phyloP scores from a whole-genome alignment of 441 rosid species.

The Pelargonium exstipulatum region DNA sequence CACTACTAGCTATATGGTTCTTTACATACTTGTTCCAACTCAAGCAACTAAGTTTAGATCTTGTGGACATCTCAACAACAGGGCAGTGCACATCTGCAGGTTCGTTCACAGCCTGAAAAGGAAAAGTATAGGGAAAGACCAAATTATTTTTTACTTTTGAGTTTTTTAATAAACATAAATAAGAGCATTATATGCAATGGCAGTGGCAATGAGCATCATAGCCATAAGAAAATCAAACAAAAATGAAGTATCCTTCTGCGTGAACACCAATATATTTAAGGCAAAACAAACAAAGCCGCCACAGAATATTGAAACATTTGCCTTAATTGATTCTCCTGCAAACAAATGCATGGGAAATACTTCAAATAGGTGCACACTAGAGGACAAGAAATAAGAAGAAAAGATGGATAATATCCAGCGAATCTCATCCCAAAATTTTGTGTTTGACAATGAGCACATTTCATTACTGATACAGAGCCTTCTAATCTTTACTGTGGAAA shows the following conservation, averaged over 20 bases:
- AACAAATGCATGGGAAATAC: background rate
- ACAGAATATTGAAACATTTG: background rate
- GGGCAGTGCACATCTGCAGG: slow-evolving; percentile 77
- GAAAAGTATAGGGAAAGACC: slow-evolving; percentile 17
- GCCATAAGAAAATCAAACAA: slow-evolving; percentile 10
- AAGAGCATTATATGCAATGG: slow-evolving; percentile 4
- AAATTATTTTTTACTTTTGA: background rate
- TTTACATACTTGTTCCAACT: slow-evolving; percentile 95
- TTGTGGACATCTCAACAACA: slow-evolving; percentile 92
- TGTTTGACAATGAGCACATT: background rate
- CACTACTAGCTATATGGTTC: slow-evolving; percentile 96
- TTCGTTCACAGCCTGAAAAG: slow-evolving; percentile 75
- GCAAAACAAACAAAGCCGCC: background rate
- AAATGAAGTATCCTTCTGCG: slow-evolving; percentile 5
- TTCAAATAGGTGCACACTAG: background rate
- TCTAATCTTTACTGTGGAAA: background rate
- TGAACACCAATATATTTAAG: slow-evolving; percentile 11
- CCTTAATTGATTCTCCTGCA: background rate
- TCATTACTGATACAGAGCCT: background rate
- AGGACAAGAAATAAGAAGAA: background rate
- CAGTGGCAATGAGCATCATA: background rate
- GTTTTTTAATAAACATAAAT: background rate
- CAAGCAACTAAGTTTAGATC: slow-evolving; percentile 96
- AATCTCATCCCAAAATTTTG: background rate
- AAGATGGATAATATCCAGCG: background rate